These are phyloP conservation scores for Gracilariopsis chorda DNA, from an alignment of 23 red algal genomes.

Conservation along the genomic window DNA sequence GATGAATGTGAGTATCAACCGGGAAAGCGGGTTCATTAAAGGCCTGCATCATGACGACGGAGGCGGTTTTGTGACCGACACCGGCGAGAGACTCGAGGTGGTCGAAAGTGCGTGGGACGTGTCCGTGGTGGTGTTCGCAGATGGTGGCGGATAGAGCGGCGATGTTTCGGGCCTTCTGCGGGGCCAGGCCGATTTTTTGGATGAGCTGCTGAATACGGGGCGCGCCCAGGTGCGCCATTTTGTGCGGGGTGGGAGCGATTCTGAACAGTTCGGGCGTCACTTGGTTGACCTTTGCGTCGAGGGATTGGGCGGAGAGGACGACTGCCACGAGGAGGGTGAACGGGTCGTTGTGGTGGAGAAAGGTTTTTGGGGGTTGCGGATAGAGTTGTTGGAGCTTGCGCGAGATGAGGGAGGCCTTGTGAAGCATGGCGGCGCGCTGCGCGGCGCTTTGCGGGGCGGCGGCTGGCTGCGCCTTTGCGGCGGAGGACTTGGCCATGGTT, in stretches of 20 bases:
- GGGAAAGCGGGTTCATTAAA: slow-evolving; percentile 82
- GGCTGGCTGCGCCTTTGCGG: no score
- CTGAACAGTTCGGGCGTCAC: slow-evolving; percentile 76
- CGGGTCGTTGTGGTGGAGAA: slow-evolving; percentile 75
- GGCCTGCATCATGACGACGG: slow-evolving; percentile 75
- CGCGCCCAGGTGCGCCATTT: slow-evolving; percentile 43
- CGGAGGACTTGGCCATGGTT: no score
- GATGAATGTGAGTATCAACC: slow-evolving; percentile 89
- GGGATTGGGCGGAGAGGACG: slow-evolving; percentile 76
- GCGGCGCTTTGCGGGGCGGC: background rate
- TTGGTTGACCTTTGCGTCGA: slow-evolving; percentile 68
- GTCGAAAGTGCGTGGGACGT: slow-evolving; percentile 53
- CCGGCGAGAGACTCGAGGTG: slow-evolving; percentile 70
- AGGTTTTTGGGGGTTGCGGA: slow-evolving; percentile 34
- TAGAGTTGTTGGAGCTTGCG: slow-evolving; percentile 34
- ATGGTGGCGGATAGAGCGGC: slow-evolving; percentile 23
- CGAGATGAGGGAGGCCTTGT: slow-evolving; percentile 62
- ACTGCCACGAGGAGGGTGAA: slow-evolving; percentile 82
- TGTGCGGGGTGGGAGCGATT: slow-evolving; percentile 43
- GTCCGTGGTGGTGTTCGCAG: slow-evolving; percentile 11
- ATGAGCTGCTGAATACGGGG: slow-evolving; percentile 40
- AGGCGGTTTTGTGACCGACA: slow-evolving; percentile 82
- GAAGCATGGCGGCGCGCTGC: slow-evolving; percentile 28
- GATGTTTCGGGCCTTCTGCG: slow-evolving; percentile 63
- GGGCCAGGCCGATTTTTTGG: slow-evolving; percentile 57